Conservation (phyloP, 2,329 filamentous ascomycete genomes). For the Botryotinia calthae region DNA sequence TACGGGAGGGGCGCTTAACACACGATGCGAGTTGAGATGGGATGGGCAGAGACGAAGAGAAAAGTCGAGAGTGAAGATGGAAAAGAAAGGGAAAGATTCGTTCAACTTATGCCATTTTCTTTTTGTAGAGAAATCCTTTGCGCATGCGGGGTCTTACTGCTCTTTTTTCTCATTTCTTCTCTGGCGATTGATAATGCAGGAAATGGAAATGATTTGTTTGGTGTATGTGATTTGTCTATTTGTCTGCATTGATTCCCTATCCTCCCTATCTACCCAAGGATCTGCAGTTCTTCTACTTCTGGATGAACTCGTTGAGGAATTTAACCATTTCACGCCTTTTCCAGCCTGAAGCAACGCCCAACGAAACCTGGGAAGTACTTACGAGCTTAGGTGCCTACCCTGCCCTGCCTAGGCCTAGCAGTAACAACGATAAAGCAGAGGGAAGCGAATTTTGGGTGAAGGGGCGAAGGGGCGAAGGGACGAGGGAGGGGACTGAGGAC, state of each 20-base stretch:
- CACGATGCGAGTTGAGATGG: neutral
- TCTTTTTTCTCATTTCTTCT: neutral
- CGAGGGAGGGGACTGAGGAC: neutral
- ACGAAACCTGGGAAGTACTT: neutral
- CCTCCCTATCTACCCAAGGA: neutral
- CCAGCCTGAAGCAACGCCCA: slow-evolving; percentile 7
- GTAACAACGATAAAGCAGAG: neutral
- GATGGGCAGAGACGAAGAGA: neutral
- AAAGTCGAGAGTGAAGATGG: neutral
- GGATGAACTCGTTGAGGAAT: neutral
- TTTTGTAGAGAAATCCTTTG: neutral
- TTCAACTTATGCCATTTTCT: slow-evolving; percentile 1
- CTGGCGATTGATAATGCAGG: neutral
- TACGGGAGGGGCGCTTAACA: slow-evolving; percentile 1
- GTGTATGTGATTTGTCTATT: slow-evolving; percentile 5
- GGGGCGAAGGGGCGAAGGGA: neutral
- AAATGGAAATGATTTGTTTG: neutral
- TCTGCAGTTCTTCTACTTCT: neutral
- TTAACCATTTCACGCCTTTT: neutral
- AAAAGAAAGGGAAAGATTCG: neutral
- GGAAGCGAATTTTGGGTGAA: neutral
- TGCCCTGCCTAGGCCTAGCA: too few relatives aligned
- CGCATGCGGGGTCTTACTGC: neutral
- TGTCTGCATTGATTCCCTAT: neutral
- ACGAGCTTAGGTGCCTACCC: neutral